Evolutionary conservation across 148 eudicot genomes (phyloP).

Genomic region (Camellia japonica): DNA sequence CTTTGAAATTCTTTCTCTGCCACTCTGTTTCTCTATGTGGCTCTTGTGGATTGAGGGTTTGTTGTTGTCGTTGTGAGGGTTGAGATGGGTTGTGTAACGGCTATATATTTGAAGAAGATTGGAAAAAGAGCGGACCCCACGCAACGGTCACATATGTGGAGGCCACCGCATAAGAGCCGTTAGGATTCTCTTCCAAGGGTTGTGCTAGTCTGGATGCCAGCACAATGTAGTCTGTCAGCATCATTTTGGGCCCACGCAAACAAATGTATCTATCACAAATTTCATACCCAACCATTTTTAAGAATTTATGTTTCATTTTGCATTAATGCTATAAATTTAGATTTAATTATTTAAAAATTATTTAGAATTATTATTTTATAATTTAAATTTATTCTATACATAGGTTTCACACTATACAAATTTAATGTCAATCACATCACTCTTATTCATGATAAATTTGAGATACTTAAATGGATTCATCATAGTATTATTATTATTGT

Average conservation of each 20-base stretch:
- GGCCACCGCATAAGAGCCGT: constrained; percentile 19
- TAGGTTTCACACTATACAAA: too few species aligned
- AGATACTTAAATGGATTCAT: too few species aligned
- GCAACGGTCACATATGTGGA: constrained; percentile 17
- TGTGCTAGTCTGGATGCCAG: constrained; percentile 21
- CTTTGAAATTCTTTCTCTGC: neutral
- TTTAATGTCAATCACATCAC: too few species aligned
- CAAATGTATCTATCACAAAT: neutral
- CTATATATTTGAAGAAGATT: constrained; percentile 28
- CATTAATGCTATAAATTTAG: too few species aligned
- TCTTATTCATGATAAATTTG: too few species aligned
- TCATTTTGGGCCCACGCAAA: constrained; percentile 8
- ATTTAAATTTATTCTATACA: too few species aligned
- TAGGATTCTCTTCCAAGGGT: constrained; percentile 11
- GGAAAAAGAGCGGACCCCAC: neutral
- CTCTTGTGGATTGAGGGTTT: neutral
- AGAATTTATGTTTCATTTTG: too few species aligned
- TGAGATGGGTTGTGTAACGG: constrained; percentile 21
- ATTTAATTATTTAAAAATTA: too few species aligned
- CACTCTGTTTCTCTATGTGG: neutral
- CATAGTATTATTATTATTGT: too few species aligned
- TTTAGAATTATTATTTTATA: too few species aligned
- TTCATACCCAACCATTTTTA: too few species aligned
- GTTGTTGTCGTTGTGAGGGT: neutral
- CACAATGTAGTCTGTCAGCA: constrained; percentile 6